A percentile compares a stretch with the other conserved stretches of the same genome.
phyloP scores from a whole-genome alignment of 306 rosid species.

The Pyrus communis region DNA sequence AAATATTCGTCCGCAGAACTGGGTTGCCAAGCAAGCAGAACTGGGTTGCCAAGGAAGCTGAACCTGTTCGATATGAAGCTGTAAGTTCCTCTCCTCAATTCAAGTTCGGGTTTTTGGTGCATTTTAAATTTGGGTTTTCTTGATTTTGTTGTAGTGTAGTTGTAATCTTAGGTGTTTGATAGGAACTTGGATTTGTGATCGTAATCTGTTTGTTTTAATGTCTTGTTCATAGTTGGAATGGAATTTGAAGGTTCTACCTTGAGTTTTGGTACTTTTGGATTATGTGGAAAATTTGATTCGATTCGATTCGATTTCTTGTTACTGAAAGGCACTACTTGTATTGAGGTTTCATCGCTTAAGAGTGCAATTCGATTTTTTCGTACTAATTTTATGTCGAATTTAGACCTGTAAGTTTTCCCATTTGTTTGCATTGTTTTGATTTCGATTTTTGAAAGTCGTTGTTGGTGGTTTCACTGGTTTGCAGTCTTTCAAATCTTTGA shows the following conservation, averaged over 20 bases:
- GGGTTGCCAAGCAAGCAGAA: conserved; percentile 21
- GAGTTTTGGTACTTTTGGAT: background rate
- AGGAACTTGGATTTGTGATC: background rate
- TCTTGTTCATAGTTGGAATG: background rate
- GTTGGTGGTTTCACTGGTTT: background rate
- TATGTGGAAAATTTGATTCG: background rate
- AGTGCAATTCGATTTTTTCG: background rate
- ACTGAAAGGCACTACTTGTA: background rate
- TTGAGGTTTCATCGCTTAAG: background rate
- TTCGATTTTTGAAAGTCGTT: no score
- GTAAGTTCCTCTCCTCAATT: conserved; percentile 9
- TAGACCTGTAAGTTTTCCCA: background rate
- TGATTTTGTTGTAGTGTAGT: background rate
- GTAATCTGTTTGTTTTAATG: background rate
- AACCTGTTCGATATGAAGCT: conserved; percentile 13
- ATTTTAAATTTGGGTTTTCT: background rate
- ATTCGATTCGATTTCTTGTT: background rate
- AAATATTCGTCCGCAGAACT: conserved; percentile 11
- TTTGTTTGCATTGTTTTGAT: background rate
- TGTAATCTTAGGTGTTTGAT: background rate
- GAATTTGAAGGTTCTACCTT: background rate
- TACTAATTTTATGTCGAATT: background rate
- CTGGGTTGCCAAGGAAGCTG: conserved; percentile 23
- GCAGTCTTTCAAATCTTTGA: conserved; percentile 37
- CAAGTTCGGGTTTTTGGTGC: background rate